Evolutionary conservation across 208 protist species (phyloP).

Genomic region (Leishmania tropica): DNA sequence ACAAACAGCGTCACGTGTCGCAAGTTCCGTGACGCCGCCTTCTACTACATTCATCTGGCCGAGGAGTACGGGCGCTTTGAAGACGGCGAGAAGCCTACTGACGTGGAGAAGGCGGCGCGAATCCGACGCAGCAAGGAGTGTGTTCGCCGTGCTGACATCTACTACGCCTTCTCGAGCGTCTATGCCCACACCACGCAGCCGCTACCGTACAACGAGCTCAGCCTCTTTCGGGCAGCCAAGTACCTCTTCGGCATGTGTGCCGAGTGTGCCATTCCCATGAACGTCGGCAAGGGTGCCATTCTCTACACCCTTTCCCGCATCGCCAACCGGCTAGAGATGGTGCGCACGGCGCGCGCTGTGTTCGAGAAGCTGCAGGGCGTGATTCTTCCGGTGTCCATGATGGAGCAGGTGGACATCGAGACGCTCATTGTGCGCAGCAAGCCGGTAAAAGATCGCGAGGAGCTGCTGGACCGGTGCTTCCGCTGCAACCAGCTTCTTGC

Average conservation of each 20-base stretch:
- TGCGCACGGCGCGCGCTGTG: conserved; percentile 85
- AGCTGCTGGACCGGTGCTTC: conserved; percentile 92
- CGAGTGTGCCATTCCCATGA: conserved; percentile 72
- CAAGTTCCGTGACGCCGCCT: conserved; percentile 90
- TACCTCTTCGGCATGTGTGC: conserved; percentile 82
- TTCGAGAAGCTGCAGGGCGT: conserved; percentile 92
- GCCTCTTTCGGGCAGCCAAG: conserved; percentile 85
- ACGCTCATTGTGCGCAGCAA: conserved; percentile 90
- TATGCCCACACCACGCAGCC: conserved; percentile 90
- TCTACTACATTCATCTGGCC: conserved; percentile 93
- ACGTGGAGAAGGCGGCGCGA: conserved; percentile 57
- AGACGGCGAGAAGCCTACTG: conserved; percentile 57
- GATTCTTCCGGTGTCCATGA: conserved; percentile 79
- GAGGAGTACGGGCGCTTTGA: conserved; percentile 78
- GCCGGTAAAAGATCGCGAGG: conserved; percentile 85
- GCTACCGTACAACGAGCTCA: conserved; percentile 84
- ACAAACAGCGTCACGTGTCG: conserved; percentile 93
- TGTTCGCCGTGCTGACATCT: conserved; percentile 87
- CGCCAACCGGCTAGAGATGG: conserved; percentile 85
- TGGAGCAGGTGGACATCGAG: conserved; percentile 91
- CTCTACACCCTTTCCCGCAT: conserved; percentile 89
- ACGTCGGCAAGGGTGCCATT: conserved; percentile 89
- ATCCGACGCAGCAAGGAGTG: conserved; percentile 84
- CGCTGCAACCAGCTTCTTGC: conserved; percentile 91
- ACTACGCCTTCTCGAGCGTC: conserved; percentile 92